Percentiles rank a stretch among this genome's conserved stretches.
phyloP scores from a whole-genome alignment of 2,329 filamentous ascomycete species.

The Rhynchosporium graminicola region DNA sequence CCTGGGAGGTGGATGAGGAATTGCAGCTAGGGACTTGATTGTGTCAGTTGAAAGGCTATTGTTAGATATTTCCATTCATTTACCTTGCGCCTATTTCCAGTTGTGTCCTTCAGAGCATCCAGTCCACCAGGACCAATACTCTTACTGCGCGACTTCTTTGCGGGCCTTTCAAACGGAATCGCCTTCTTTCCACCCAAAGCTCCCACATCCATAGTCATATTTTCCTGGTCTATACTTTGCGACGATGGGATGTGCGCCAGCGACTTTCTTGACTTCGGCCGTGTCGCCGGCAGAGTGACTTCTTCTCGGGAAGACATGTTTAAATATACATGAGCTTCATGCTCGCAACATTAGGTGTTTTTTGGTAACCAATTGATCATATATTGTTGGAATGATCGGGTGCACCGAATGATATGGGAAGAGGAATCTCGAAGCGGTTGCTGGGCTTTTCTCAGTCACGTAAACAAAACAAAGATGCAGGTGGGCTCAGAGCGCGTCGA shows the following conservation, averaged over 20 bases:
- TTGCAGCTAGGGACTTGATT: constrained; percentile 36
- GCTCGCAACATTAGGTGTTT: constrained; percentile 18
- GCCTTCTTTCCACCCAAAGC: constrained; percentile 42
- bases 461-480: constrained; percentile 33
- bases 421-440: constrained; percentile 19
- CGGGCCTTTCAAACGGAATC: constrained; percentile 28
- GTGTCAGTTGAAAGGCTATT: constrained; percentile 21
- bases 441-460: constrained; percentile 22
- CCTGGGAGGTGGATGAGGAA: constrained; percentile 50
- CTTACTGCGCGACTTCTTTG: constrained; percentile 82
- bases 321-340: constrained; percentile 25
- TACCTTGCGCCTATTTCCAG: constrained; percentile 80
- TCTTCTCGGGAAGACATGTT: constrained; percentile 47
- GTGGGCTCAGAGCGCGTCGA: constrained; percentile 17
- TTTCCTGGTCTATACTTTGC: constrained; percentile 70
- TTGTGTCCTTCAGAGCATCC: constrained; percentile 74
- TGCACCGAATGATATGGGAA: constrained; percentile 13
- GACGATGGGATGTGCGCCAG: constrained; percentile 60
- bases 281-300: constrained; percentile 55
- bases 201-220: constrained; percentile 68
- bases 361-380: constrained; percentile 22
- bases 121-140: constrained; percentile 91
- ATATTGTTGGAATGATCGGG: constrained; percentile 11
- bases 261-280: constrained; percentile 65
- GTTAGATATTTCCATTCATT: constrained; percentile 34